Percentiles rank a stretch among this genome's conserved stretches.
These are phyloP conservation scores for Malus fusca DNA, from an alignment of 306 rosid genomes.

Conservation along the genomic window DNA sequence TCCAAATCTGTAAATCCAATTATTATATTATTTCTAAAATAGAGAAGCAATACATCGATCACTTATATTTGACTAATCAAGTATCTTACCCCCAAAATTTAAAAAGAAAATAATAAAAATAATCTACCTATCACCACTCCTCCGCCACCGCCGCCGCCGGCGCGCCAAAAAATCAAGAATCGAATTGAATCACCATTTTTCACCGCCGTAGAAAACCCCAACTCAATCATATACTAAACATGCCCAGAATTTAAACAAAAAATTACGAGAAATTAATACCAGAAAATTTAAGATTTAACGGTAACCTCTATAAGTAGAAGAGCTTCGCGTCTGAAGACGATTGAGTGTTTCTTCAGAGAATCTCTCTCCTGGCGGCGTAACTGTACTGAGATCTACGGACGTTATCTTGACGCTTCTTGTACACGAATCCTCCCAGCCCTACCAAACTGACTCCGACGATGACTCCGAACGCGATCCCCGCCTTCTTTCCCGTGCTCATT, in stretches of 20 bases:
- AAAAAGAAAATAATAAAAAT: background rate
- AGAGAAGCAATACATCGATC: background rate
- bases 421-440: constrained; percentile 48
- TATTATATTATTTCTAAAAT: background rate
- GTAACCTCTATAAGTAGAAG: constrained; percentile 5
- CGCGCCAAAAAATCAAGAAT: constrained; percentile 25
- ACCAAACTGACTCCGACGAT: constrained; percentile 34
- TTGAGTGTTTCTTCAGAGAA: constrained; percentile 31
- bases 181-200: constrained; percentile 7
- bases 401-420: constrained; percentile 69
- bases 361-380: constrained; percentile 45
- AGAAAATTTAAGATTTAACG: background rate
- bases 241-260: background rate
- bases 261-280: background rate
- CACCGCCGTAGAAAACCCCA: background rate
- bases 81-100: background rate
- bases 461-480: constrained; percentile 60
- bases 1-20: background rate
- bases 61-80: background rate
- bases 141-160: background rate
- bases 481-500: constrained; percentile 59
- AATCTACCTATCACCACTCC: background rate
- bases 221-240: background rate
- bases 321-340: background rate
- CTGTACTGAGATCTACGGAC: constrained; percentile 53